Base-by-base conservation (phyloP, 176 grass and related monocot species). In the Typha latifolia region DNA sequence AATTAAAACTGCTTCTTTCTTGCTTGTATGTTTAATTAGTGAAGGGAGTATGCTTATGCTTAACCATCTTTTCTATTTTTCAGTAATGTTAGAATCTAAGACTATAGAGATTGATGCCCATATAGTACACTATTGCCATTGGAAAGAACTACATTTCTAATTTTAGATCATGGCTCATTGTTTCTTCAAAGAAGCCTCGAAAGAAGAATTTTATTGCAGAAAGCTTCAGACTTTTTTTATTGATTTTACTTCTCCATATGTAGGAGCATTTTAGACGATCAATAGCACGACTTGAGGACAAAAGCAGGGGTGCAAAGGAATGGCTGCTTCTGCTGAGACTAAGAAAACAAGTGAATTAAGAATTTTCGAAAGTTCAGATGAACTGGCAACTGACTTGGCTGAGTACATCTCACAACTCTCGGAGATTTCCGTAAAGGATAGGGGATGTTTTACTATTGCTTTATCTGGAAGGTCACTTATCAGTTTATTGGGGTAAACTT, bases 401-500 rank as follows among this genome's bases (percentile, higher is more conserved):
- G 93, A 97, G 73, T 92, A 97, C 72, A 81, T 97, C 66, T 82
- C 93, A 0, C 85, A 89, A 66, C 74, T 97, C 61, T 97, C 93
- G 65, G 93, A 97, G 80, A 86, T 89, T 72, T 86, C 88, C 71
- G 93, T 97, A 31, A 97, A 91, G 72, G 93, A 97, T 78, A 86
- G 88, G 76, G 93, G 93, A 69, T 97, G 72, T 69, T 97, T 97
- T 77, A 73, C 93, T 29, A 80, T 97, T 72, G 85, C 85, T 18
- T 69, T 97, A 27, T 97, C 93, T 78, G 93, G 93, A 76, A 82
- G 81, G 3, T 56, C 88, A 47, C 81, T 92, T 21, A 66, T 97
- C 76, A 73, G 53, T 79, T 82, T 86, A 62, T 82, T 97, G 72
- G 64, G 91, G 87, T 96, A 96, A 78, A 70, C 31, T 14, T 77